Evolutionary conservation across 768 basidiomycete species (phyloP).

Genomic region (Rubroboletus pulcherrimus): DNA sequence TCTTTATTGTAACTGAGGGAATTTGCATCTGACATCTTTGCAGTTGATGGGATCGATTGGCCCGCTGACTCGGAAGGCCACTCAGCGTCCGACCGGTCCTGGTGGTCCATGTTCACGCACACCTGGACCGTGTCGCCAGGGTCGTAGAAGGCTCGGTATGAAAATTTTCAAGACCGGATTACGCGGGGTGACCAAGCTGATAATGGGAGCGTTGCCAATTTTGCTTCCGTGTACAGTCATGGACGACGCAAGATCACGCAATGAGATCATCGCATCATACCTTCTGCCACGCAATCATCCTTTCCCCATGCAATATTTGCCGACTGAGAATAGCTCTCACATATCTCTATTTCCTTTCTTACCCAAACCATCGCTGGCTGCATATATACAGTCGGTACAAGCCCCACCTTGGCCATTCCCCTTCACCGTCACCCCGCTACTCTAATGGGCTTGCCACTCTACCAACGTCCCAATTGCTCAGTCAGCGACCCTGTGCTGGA

Average conservation of each 20-base stretch:
- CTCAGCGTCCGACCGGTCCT: too few species aligned
- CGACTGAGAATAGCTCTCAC: background rate
- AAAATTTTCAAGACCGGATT: background rate
- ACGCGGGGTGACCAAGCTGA: background rate
- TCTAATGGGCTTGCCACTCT: slow-evolving; percentile 20
- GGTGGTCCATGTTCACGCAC: background rate
- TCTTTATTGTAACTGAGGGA: background rate
- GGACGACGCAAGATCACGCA: slow-evolving; percentile 33
- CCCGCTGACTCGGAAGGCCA: background rate
- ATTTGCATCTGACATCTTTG: slow-evolving; percentile 1
- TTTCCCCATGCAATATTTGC: background rate
- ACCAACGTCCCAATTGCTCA: background rate
- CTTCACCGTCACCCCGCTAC: background rate
- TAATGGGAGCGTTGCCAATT: slow-evolving; percentile 4
- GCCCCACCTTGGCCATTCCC: too few species aligned
- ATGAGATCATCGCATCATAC: slow-evolving; percentile 21
- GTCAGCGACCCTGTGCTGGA: background rate
- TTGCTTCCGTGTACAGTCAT: background rate
- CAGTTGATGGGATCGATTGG: background rate
- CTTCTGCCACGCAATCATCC: background rate
- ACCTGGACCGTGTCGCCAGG: too few species aligned
- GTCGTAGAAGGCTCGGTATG: background rate
- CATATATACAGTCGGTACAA: slow-evolving; percentile 6
- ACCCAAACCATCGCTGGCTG: background rate
- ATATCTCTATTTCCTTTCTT: background rate